These are phyloP conservation scores for Umbilicaria muhlenbergii DNA, from an alignment of 495 filamentous ascomycete genomes.

Conservation along the genomic window DNA sequence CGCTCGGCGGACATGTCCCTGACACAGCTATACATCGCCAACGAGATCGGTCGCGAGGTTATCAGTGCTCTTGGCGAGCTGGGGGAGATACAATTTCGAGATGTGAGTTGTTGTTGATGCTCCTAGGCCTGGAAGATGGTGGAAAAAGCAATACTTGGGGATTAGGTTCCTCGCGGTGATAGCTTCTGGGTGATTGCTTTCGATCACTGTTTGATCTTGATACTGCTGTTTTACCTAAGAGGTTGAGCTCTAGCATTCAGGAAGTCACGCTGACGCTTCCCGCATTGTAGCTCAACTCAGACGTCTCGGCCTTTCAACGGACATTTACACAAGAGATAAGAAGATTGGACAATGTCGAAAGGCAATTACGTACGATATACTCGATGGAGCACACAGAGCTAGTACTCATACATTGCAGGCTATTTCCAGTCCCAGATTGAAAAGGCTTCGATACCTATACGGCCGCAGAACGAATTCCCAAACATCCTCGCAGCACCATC, in stretches of 20 bases:
- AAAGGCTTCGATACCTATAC: conserved; percentile 69
- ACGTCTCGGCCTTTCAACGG: conserved; percentile 85
- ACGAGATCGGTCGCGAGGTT: conserved; percentile 95
- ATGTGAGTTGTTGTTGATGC: conserved; percentile 46
- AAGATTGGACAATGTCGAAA: conserved; percentile 91
- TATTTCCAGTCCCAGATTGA: conserved; percentile 94
- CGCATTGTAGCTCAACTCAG: conserved; percentile 61
- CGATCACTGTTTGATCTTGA: neutral
- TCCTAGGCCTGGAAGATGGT: neutral
- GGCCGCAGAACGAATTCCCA: conserved; percentile 70
- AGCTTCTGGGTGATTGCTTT: neutral
- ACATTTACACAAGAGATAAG: conserved; percentile 97
- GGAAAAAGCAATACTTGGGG: neutral
- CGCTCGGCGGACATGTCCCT: conserved; percentile 99
- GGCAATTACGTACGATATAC: conserved; percentile 68
- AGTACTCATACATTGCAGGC: conserved; percentile 28
- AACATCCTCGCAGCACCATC: conserved; percentile 74
- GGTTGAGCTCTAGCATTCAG: neutral
- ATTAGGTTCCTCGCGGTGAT: neutral
- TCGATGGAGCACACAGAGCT: conserved; percentile 2
- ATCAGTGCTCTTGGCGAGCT: conserved; percentile 93
- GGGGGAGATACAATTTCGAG: conserved; percentile 87
- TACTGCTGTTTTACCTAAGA: conserved; percentile 5
- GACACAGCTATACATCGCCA: conserved; percentile 97
- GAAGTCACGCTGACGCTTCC: conserved; percentile 8